Percentiles rank a stretch among this genome's conserved stretches.
Evolutionary conservation across 441 rosid genomes (phyloP).

Genomic region (Mallotus repandus): DNA sequence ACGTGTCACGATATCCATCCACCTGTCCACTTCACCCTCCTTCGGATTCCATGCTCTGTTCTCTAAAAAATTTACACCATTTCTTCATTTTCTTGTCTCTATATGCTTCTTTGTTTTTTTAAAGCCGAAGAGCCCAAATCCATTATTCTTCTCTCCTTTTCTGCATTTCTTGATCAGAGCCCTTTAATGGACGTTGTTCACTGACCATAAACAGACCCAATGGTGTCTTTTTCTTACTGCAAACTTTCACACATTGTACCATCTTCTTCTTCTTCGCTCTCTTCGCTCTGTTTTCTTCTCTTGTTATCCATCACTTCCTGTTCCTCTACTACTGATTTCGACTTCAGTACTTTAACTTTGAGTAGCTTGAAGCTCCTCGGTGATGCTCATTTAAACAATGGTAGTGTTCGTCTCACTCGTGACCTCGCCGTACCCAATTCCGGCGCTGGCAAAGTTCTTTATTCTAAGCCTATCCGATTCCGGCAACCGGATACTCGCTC

Average conservation of each 20-base stretch:
- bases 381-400: constrained; percentile 84
- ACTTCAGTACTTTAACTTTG: constrained; percentile 74
- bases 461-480: constrained; percentile 74
- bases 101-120: background rate
- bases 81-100: background rate
- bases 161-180: background rate
- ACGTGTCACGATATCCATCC: constrained; percentile 54
- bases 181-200: constrained; percentile 27
- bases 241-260: constrained; percentile 11
- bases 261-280: constrained; percentile 8
- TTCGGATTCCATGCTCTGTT: constrained; percentile 33
- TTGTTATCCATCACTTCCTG: constrained; percentile 19
- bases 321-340: constrained; percentile 53
- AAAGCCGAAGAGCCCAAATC: constrained; percentile 18
- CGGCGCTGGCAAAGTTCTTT: constrained; percentile 74
- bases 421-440: constrained; percentile 84
- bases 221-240: constrained; percentile 15
- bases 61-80: background rate
- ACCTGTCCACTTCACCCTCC: constrained; percentile 52
- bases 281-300: constrained; percentile 32
- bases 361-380: constrained; percentile 73
- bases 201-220: constrained; percentile 15
- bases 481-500: constrained; percentile 48
- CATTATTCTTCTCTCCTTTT: constrained; percentile 20
- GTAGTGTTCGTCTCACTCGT: constrained; percentile 73